Evolutionary conservation across 768 basidiomycete species (phyloP).

Genomic region (Mycena epipterygia): DNA sequence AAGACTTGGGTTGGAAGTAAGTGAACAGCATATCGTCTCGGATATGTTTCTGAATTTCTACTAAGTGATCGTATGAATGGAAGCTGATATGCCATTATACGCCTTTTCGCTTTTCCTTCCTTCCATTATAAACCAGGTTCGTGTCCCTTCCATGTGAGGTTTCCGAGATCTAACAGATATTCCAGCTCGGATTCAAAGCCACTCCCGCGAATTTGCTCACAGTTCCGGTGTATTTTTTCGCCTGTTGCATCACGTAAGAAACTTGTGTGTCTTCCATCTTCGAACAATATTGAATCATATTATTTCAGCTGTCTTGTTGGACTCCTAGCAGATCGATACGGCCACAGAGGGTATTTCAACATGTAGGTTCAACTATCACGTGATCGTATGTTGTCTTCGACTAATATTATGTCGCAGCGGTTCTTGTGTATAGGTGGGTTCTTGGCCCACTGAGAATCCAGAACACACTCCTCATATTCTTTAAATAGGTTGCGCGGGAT

Average conservation of each 20-base stretch:
- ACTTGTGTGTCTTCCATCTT: not conserved
- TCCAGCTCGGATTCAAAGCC: constrained; percentile 69
- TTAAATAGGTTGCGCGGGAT: constrained; percentile 66
- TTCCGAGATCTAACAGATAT: constrained; percentile 14
- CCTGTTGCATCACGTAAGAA: constrained; percentile 73
- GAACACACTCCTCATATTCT: not conserved
- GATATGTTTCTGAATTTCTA: not conserved
- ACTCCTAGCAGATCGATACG: constrained; percentile 71
- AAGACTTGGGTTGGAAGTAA: constrained; percentile 73
- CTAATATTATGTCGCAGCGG: constrained; percentile 31
- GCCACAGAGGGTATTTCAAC: constrained; percentile 75
- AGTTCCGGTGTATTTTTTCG: constrained; percentile 81
- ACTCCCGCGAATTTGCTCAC: constrained; percentile 83
- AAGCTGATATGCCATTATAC: constrained; percentile 66
- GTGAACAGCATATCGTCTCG: not conserved
- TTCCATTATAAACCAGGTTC: constrained; percentile 79
- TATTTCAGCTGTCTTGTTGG: constrained; percentile 62
- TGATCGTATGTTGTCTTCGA: not conserved
- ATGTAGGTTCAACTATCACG: constrained; percentile 58
- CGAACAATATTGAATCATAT: too few species aligned
- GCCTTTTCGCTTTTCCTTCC: constrained; percentile 86
- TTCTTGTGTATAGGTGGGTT: constrained; percentile 34
- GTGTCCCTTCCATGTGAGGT: constrained; percentile 36
- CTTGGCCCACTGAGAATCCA: not conserved
- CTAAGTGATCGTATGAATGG: constrained; percentile 65